phyloP scores from a whole-genome alignment of 257 asterid genomes.

The Haberlea rhodopensis region DNA sequence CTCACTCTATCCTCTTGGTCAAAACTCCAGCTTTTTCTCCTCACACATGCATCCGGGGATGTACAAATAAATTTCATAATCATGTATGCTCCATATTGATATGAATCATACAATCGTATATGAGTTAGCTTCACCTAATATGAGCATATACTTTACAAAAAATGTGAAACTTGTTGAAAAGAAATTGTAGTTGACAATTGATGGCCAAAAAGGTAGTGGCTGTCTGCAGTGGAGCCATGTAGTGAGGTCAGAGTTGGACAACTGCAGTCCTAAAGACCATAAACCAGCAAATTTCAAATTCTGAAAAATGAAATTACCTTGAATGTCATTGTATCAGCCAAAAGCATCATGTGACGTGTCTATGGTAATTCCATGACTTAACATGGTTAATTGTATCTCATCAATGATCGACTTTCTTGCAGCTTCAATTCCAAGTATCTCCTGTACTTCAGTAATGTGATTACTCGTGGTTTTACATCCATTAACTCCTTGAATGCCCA shows the following conservation, averaged over 20 bases:
- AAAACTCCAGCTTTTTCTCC: constrained; percentile 7
- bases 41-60: neutral
- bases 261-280: neutral
- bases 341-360: constrained; percentile 99
- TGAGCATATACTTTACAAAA: neutral
- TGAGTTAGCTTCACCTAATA: neutral
- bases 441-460: constrained; percentile 66
- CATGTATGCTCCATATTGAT: neutral
- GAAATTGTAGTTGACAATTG: neutral
- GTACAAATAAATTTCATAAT: neutral
- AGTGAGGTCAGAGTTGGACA: neutral
- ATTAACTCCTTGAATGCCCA: constrained; percentile 88
- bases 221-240: neutral
- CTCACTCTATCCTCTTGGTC: neutral
- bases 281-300: constrained; percentile 5
- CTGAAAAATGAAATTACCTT: constrained; percentile 46
- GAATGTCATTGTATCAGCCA: constrained; percentile 89
- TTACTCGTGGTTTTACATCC: constrained; percentile 64
- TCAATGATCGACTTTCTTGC: constrained; percentile 69
- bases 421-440: constrained; percentile 95
- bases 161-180: neutral
- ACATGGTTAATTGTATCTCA: constrained; percentile 74
- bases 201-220: neutral
- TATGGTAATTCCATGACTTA: constrained; percentile 79
- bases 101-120: neutral